These are phyloP conservation scores for Penicillium cinerascens DNA, from an alignment of 495 filamentous ascomycete genomes.

Conservation along the genomic window DNA sequence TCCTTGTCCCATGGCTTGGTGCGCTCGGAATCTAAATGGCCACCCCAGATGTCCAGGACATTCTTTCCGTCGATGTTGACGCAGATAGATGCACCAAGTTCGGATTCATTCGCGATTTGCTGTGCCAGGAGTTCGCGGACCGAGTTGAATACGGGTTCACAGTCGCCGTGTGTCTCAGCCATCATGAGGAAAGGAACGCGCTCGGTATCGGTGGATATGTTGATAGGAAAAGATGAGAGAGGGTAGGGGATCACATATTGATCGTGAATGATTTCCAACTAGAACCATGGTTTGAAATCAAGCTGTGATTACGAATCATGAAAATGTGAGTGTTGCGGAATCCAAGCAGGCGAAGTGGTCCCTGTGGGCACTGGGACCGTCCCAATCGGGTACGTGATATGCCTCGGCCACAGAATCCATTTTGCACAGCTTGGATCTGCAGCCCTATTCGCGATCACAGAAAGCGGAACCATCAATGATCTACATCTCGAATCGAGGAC, in stretches of 20 bases:
- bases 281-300: not conserved
- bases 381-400: not conserved
- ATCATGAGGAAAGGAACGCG: slow-evolving; percentile 17
- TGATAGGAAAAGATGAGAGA: not conserved
- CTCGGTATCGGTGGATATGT: not conserved
- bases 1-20: slow-evolving; percentile 36
- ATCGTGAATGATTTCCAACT: not conserved
- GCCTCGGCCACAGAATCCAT: not conserved
- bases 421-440: too few species aligned
- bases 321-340: too few species aligned
- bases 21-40: slow-evolving; percentile 25
- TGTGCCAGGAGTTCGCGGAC: slow-evolving; percentile 31
- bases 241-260: not conserved
- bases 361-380: too few species aligned
- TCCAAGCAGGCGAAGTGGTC: too few species aligned
- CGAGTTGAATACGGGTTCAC: slow-evolving; percentile 32
- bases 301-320: not conserved
- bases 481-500: too few species aligned
- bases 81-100: slow-evolving; percentile 41
- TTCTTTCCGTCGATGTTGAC: slow-evolving; percentile 40
- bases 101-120: slow-evolving; percentile 25
- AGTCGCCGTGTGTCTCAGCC: slow-evolving; percentile 30
- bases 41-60: slow-evolving; percentile 48
- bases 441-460: not conserved
- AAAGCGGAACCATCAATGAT: not conserved